These are phyloP conservation scores for Didymella pinodella DNA, from an alignment of 2,329 filamentous ascomycete species.

Conservation along the genomic window DNA sequence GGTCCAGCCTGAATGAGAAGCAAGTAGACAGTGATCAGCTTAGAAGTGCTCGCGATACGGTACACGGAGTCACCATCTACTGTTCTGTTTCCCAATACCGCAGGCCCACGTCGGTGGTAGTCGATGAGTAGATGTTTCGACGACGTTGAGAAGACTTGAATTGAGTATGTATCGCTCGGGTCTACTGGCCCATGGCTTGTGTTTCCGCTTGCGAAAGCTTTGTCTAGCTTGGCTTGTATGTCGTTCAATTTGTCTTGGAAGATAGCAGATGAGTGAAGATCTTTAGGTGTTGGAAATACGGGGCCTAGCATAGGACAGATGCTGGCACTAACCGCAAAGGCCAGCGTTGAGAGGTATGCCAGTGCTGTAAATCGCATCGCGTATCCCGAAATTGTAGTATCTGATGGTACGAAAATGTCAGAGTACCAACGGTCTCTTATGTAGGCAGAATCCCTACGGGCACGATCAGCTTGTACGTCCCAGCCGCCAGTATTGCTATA, in stretches of 20 bases:
- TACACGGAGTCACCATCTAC: conserved; percentile 55
- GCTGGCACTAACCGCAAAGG: not conserved
- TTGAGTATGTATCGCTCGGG: conserved; percentile 21
- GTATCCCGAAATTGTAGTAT: no score
- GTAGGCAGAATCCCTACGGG: not conserved
- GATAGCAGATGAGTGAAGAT: not conserved
- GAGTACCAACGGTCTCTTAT: not conserved
- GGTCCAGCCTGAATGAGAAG: conserved; percentile 48
- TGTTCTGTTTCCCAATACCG: conserved; percentile 11
- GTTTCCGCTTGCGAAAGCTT: conserved; percentile 16
- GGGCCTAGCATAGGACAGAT: conserved; percentile 22
- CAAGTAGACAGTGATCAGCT: conserved; percentile 52
- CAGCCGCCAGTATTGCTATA: not conserved
- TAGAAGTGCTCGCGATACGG: conserved; percentile 54
- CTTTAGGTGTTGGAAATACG: conserved; percentile 19
- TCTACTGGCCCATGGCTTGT: conserved; percentile 16
- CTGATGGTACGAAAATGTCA: no score
- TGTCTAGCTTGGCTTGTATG: conserved; percentile 10
- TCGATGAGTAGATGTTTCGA: conserved; percentile 17
- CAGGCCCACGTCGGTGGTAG: conserved; percentile 19
- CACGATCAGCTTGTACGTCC: not conserved
- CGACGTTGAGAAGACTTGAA: conserved; percentile 24
- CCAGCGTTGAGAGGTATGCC: not conserved
- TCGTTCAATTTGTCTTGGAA: conserved; percentile 11
- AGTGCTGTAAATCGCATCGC: not conserved